Conservation (phyloP, 352 stramenopile species). For the Globisporangium uncinulatum region DNA sequence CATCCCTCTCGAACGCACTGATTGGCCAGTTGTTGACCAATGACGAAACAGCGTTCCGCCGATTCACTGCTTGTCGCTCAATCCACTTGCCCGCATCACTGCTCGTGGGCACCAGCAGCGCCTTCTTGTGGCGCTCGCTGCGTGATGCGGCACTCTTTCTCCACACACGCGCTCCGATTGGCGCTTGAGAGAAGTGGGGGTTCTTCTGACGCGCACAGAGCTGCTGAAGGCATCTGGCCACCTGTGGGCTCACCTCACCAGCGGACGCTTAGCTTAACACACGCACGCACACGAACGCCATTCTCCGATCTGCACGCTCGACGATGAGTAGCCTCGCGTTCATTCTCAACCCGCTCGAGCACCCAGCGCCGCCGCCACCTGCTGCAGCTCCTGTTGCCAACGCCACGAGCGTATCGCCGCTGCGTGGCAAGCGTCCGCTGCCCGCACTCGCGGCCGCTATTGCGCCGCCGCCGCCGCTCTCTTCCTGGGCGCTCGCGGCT, state of each 20-base stretch:
- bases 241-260: background rate
- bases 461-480: constrained; percentile 2
- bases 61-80: background rate
- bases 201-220: background rate
- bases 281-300: background rate
- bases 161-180: constrained; percentile 1
- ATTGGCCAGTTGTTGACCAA: background rate
- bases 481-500: background rate
- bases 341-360: constrained; percentile 17
- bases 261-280: background rate
- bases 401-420: background rate
- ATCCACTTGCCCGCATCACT: background rate
- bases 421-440: constrained; percentile 1
- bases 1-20: background rate
- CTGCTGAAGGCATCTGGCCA: background rate
- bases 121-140: background rate
- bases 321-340: constrained; percentile 17
- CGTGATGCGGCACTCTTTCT: background rate
- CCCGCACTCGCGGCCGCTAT: constrained; percentile 8
- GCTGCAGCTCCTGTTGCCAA: background rate
- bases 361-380: too few relatives aligned
- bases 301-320: background rate
- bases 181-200: background rate
- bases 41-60: background rate
- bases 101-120: too few relatives aligned